Conservation (phyloP, 2,329 filamentous ascomycete species). For the Coniosporium tulheliwenetii region DNA sequence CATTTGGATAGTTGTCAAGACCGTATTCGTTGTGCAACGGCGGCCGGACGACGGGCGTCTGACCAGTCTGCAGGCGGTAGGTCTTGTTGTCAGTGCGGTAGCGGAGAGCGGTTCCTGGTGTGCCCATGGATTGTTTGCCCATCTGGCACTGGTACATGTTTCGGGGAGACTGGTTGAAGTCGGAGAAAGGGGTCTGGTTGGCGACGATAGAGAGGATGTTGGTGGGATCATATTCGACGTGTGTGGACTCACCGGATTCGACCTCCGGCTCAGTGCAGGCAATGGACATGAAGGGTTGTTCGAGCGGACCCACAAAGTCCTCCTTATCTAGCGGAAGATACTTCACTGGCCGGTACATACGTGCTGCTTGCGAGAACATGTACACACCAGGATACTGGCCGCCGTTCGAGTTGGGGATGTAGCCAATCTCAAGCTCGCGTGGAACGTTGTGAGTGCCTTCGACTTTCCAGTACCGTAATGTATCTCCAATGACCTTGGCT, state of each 20-base stretch:
- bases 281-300: constrained; percentile 98
- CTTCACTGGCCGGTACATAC: constrained; percentile 84
- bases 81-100: constrained; percentile 95
- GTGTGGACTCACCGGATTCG: constrained; percentile 73
- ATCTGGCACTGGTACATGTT: constrained; percentile 99
- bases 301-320: constrained; percentile 82
- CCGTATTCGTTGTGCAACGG: constrained; percentile 93
- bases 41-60: constrained; percentile 83
- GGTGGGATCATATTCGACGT: constrained; percentile 87
- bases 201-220: constrained; percentile 95
- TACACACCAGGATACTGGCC: constrained; percentile 96
- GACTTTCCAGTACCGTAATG: constrained; percentile 89
- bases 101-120: constrained; percentile 67
- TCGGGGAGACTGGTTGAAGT: constrained; percentile 95
- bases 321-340: constrained; percentile 75
- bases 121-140: constrained; percentile 99
- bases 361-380: constrained; percentile 71
- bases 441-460: constrained; percentile 70
- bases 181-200: constrained; percentile 97
- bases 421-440: constrained; percentile 75
- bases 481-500: constrained; percentile 68
- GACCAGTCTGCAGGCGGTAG: constrained; percentile 86
- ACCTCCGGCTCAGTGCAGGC: constrained; percentile 82
- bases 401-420: constrained; percentile 71
- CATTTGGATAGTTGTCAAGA: constrained; percentile 95